A percentile compares a stretch with the other conserved stretches of the same genome.
These are phyloP conservation scores for Phialophora verrucosa DNA, from an alignment of 2,329 filamentous ascomycete species.

Conservation along the genomic window DNA sequence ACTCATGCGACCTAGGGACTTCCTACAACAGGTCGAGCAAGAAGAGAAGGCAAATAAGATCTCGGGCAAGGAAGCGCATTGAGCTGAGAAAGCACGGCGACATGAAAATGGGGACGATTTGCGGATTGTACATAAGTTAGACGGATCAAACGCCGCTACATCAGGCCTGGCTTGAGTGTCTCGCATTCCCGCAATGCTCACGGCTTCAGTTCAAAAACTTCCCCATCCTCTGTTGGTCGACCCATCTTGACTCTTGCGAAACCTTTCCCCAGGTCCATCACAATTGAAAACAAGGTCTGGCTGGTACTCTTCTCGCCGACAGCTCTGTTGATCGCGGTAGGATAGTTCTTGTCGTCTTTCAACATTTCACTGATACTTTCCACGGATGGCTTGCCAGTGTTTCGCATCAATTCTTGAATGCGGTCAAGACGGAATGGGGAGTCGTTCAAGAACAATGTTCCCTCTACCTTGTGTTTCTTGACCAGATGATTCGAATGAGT, in stretches of 20 bases:
- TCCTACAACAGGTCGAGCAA: conserved; percentile 57
- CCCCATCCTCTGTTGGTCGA: conserved; percentile 43
- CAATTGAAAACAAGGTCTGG: conserved; percentile 48
- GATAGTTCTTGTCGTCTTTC: conserved; percentile 44
- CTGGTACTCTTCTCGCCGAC: conserved; percentile 40
- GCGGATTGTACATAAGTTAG: conserved; percentile 34
- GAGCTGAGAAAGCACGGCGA: conserved; percentile 21
- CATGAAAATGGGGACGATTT: conserved; percentile 10
- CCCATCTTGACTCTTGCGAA: conserved; percentile 45
- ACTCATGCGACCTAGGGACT: conserved; percentile 50
- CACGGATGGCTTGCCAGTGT: conserved; percentile 30
- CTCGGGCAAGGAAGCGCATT: conserved; percentile 36
- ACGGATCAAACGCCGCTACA: conserved; percentile 27
- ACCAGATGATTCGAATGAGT: conserved; percentile 56
- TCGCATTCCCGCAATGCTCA: neutral
- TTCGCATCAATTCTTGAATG: conserved; percentile 41
- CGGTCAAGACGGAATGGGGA: conserved; percentile 43
- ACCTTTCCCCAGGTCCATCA: conserved; percentile 47
- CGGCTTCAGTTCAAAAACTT: conserved; percentile 41
- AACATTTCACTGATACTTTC: conserved; percentile 42
- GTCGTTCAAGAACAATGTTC: conserved; percentile 35
- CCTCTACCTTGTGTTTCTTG: conserved; percentile 38
- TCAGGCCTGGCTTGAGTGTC: conserved; percentile 4
- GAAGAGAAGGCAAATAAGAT: conserved; percentile 52
- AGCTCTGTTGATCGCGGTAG: conserved; percentile 45